A percentile compares a stretch with the other conserved stretches of the same genome.
These are phyloP conservation scores for Fusarium sp. DNA, from an alignment of 2,329 filamentous ascomycete genomes.

Conservation along the genomic window DNA sequence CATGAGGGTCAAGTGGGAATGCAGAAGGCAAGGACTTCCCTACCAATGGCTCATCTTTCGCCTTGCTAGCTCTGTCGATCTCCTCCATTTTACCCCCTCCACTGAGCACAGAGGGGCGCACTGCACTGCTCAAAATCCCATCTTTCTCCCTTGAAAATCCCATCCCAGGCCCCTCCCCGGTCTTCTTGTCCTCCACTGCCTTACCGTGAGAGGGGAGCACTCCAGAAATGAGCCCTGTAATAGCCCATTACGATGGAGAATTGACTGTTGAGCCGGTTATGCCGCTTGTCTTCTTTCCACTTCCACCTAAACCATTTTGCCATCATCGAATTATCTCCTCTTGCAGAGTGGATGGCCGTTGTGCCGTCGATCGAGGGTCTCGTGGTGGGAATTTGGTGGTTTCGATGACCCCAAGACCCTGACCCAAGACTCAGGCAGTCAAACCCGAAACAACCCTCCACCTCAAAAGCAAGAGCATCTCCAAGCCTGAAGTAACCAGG, in stretches of 20 bases:
- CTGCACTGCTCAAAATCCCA: slow-evolving; percentile 38
- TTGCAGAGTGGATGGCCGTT: not conserved
- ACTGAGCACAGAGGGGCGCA: slow-evolving; percentile 17
- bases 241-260: not conserved
- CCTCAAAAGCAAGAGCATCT: not conserved
- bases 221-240: not conserved
- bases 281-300: not conserved
- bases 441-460: slow-evolving; percentile 27
- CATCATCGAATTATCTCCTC: not conserved
- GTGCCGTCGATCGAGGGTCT: slow-evolving; percentile 18
- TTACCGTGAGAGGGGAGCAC: not conserved
- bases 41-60: slow-evolving; percentile 24
- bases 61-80: slow-evolving; percentile 39
- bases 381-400: slow-evolving; percentile 24
- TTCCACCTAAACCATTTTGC: slow-evolving; percentile 4
- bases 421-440: slow-evolving; percentile 11
- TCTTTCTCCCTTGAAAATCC: slow-evolving; percentile 30
- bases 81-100: slow-evolving; percentile 22
- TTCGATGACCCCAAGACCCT: slow-evolving; percentile 32
- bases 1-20: slow-evolving; percentile 34
- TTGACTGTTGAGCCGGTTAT: not conserved
- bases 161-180: slow-evolving; percentile 19
- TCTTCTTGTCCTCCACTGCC: slow-evolving; percentile 5
- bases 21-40: slow-evolving; percentile 22
- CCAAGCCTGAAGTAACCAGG: not conserved